phyloP scores from a whole-genome alignment of 2,329 filamentous ascomycete genomes.

The Pseudodiploospora longispora region DNA sequence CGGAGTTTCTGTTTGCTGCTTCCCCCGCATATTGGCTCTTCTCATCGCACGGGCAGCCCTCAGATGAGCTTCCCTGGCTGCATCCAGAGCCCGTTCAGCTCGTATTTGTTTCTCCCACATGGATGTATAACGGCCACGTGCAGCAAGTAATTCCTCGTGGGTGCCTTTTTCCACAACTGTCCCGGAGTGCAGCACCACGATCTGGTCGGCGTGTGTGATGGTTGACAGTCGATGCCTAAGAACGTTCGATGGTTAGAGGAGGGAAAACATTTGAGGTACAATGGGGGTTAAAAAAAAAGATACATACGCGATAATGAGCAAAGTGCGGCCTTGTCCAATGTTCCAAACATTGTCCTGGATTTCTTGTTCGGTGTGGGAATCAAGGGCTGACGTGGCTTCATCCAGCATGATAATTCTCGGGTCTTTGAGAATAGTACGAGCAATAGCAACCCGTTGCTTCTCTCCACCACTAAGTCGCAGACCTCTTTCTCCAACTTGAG shows the following conservation, averaged over 20 bases:
- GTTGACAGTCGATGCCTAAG: slow-evolving; percentile 69
- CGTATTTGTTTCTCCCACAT: slow-evolving; percentile 90
- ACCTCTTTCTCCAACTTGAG: slow-evolving; percentile 85
- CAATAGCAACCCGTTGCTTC: slow-evolving; percentile 89
- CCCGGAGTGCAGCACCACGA: slow-evolving; percentile 71
- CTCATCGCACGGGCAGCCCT: slow-evolving; percentile 32
- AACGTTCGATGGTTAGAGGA: neutral
- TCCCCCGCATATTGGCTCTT: slow-evolving; percentile 40
- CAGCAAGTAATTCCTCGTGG: slow-evolving; percentile 64
- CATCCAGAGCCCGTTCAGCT: slow-evolving; percentile 54
- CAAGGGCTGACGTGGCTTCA: slow-evolving; percentile 84
- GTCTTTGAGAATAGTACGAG: slow-evolving; percentile 85
- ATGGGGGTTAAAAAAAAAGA: too few relatives aligned
- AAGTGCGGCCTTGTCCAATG: slow-evolving; percentile 76
- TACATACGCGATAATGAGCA: slow-evolving; percentile 86
- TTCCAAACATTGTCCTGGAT: slow-evolving; percentile 81
- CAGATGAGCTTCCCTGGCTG: slow-evolving; percentile 27
- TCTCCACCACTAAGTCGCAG: slow-evolving; percentile 82
- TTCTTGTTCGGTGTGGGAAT: slow-evolving; percentile 87
- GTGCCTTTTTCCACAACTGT: slow-evolving; percentile 69
- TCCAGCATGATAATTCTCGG: slow-evolving; percentile 88
- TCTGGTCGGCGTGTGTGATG: slow-evolving; percentile 79
- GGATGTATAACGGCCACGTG: slow-evolving; percentile 65
- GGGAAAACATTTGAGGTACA: too few relatives aligned
- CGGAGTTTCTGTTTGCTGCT: slow-evolving; percentile 31